A percentile compares a stretch with the other conserved stretches of the same genome.
Evolutionary conservation across 305 asterid species (phyloP).

Genomic region (Striga hermonthica): DNA sequence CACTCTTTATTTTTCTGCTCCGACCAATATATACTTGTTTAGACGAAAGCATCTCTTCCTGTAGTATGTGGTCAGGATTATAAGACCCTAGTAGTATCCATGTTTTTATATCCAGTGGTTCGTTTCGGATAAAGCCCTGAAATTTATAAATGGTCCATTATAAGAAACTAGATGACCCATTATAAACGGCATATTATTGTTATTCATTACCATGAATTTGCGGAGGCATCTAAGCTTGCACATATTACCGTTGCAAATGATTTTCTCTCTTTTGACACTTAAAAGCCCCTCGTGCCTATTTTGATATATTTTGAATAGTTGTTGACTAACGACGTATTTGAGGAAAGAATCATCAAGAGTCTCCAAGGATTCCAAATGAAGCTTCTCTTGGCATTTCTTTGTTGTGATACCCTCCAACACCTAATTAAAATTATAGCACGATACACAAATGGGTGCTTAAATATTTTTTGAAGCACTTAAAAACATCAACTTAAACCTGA

Average conservation of each 20-base stretch:
- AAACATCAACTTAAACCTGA: not conserved
- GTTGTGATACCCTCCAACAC: slow-evolving; percentile 89
- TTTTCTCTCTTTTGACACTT: slow-evolving; percentile 43
- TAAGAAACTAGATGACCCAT: not conserved
- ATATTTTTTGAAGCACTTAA: not conserved
- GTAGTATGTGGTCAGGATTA: slow-evolving; percentile 31
- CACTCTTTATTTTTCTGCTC: slow-evolving; percentile 41
- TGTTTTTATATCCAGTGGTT: slow-evolving; percentile 62
- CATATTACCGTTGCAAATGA: slow-evolving; percentile 55
- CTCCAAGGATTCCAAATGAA: slow-evolving; percentile 80
- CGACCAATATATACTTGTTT: slow-evolving; percentile 38
- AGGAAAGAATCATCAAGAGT: slow-evolving; percentile 84
- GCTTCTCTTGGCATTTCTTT: slow-evolving; percentile 59
- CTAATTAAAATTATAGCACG: slow-evolving; percentile 37
- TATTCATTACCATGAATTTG: slow-evolving; percentile 57
- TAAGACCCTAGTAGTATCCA: slow-evolving; percentile 71
- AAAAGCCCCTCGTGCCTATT: slow-evolving; percentile 74
- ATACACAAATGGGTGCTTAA: slow-evolving; percentile 1
- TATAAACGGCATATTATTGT: not conserved
- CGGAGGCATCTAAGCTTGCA: slow-evolving; percentile 70
- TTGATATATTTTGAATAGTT: slow-evolving; percentile 53
- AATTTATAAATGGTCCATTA: slow-evolving; percentile 3
- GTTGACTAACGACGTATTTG: slow-evolving; percentile 62
- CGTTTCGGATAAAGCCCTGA: slow-evolving; percentile 77
- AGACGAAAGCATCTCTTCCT: slow-evolving; percentile 37